Evolutionary conservation across 2,329 filamentous ascomycete genomes (phyloP).

Genomic region (Calonectria fujianensis): DNA sequence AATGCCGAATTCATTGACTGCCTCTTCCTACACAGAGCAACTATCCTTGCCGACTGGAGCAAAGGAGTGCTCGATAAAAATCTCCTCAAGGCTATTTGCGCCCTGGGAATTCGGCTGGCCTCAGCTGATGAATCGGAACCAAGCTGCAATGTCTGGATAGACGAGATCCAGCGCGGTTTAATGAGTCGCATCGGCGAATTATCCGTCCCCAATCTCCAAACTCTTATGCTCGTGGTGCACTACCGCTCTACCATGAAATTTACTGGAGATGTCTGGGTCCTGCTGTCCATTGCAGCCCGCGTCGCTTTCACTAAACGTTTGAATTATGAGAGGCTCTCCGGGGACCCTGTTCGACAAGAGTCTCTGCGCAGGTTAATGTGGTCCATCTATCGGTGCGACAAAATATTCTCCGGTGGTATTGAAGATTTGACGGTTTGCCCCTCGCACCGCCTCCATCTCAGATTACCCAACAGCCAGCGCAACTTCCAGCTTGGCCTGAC

Average conservation of each 20-base stretch:
- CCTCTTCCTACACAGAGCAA: slow-evolving; percentile 49
- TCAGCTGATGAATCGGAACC: not conserved
- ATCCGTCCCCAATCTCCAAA: slow-evolving; percentile 45
- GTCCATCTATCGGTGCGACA: slow-evolving; percentile 53
- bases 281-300: slow-evolving; percentile 51
- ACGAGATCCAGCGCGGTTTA: slow-evolving; percentile 44
- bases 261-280: slow-evolving; percentile 48
- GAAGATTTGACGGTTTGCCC: slow-evolving; percentile 56
- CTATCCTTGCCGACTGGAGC: slow-evolving; percentile 52
- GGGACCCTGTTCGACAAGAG: slow-evolving; percentile 50
- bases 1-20: slow-evolving; percentile 44
- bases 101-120: slow-evolving; percentile 35
- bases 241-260: slow-evolving; percentile 43
- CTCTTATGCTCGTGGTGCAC: slow-evolving; percentile 46
- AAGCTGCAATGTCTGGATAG: slow-evolving; percentile 45
- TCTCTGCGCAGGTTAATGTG: slow-evolving; percentile 53
- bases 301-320: slow-evolving; percentile 53
- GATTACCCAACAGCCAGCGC: slow-evolving; percentile 51
- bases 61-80: slow-evolving; percentile 44
- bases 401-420: slow-evolving; percentile 53
- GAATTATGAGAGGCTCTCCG: slow-evolving; percentile 50
- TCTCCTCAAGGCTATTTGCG: slow-evolving; percentile 50
- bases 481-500: slow-evolving; percentile 52
- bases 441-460: slow-evolving; percentile 48
- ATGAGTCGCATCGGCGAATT: slow-evolving; percentile 36